A percentile compares a stretch with the other conserved stretches of the same genome.
These are phyloP conservation scores for Pseudoturritis turrita DNA, from an alignment of 345 rosid genomes.

Conservation along the genomic window DNA sequence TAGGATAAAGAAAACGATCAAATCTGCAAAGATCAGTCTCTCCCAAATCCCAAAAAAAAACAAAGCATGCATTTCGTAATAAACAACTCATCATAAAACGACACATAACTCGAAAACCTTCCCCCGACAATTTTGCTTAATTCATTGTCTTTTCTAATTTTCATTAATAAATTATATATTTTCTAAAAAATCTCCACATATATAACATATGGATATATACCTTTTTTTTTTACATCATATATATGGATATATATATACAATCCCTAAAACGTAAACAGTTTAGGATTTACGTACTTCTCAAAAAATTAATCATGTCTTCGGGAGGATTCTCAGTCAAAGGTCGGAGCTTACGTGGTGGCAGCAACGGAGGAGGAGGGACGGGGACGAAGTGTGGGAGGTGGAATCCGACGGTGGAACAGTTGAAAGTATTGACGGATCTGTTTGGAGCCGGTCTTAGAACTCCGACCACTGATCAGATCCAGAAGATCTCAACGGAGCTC, in stretches of 20 bases:
- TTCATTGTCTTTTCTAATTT: neutral
- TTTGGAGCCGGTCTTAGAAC: constrained; percentile 89
- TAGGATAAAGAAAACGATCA: constrained; percentile 27
- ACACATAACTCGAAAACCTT: constrained; percentile 28
- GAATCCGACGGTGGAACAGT: constrained; percentile 93
- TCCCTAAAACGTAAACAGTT: constrained; percentile 12
- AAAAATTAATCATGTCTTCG: constrained; percentile 27
- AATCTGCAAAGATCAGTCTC: constrained; percentile 33
- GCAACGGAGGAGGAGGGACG: constrained; percentile 29
- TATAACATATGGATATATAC: neutral
- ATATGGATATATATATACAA: neutral
- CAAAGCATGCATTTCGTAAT: constrained; percentile 36
- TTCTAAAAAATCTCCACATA: neutral
- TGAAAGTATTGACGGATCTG: constrained; percentile 74
- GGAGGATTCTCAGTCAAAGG: constrained; percentile 43
- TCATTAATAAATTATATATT: too few species aligned
- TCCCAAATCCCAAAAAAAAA: constrained; percentile 33
- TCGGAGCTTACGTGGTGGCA: constrained; percentile 34
- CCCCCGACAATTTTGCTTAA: constrained; percentile 24
- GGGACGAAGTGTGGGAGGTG: constrained; percentile 95
- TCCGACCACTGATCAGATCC: constrained; percentile 94
- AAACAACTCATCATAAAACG: constrained; percentile 33
- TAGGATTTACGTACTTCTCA: neutral
- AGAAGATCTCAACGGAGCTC: constrained; percentile 80
- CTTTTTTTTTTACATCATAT: too few species aligned